These are phyloP conservation scores for Cladorrhinum sp. DNA, from an alignment of 2,329 filamentous ascomycete genomes.

Conservation along the genomic window DNA sequence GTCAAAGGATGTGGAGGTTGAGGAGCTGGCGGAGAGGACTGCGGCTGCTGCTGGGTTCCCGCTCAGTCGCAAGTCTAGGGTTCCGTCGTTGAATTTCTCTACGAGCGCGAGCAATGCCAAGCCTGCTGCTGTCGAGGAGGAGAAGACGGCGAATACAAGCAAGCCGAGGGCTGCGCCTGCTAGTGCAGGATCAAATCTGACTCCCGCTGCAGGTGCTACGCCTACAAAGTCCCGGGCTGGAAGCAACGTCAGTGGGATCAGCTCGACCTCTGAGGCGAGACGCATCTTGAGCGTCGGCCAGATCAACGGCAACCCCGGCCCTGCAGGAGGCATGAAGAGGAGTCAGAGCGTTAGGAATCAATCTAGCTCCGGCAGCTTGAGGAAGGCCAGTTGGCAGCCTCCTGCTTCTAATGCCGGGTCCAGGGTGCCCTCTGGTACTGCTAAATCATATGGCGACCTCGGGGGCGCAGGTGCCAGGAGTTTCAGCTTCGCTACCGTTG, in stretches of 20 bases:
- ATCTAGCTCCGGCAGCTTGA: slow-evolving; percentile 44
- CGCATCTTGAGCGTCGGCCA: slow-evolving; percentile 89
- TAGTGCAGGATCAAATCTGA: not conserved
- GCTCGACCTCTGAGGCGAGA: slow-evolving; percentile 57
- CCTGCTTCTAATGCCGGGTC: slow-evolving; percentile 41
- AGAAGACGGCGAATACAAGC: not conserved
- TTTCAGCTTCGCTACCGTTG: not conserved
- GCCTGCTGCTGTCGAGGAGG: not conserved
- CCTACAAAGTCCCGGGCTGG: slow-evolving; percentile 47
- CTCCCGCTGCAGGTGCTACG: slow-evolving; percentile 37
- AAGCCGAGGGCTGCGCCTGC: not conserved
- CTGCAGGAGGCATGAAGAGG: slow-evolving; percentile 63
- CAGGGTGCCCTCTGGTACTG: slow-evolving; percentile 23
- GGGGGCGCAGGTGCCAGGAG: slow-evolving; percentile 62
- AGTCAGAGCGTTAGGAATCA: slow-evolving; percentile 74
- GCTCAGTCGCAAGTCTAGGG: slow-evolving; percentile 1
- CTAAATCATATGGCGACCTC: slow-evolving; percentile 51
- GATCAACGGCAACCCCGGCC: slow-evolving; percentile 66
- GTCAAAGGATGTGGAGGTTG: not conserved
- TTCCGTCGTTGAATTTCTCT: not conserved
- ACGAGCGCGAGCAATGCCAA: not conserved
- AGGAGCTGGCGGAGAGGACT: not conserved
- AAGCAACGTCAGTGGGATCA: slow-evolving; percentile 26
- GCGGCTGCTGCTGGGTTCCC: not conserved
- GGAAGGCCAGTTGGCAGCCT: slow-evolving; percentile 64